Percentiles rank a stretch among this genome's conserved stretches.
phyloP scores from a whole-genome alignment of 2,329 filamentous ascomycete genomes.

The Penicillium sp. region DNA sequence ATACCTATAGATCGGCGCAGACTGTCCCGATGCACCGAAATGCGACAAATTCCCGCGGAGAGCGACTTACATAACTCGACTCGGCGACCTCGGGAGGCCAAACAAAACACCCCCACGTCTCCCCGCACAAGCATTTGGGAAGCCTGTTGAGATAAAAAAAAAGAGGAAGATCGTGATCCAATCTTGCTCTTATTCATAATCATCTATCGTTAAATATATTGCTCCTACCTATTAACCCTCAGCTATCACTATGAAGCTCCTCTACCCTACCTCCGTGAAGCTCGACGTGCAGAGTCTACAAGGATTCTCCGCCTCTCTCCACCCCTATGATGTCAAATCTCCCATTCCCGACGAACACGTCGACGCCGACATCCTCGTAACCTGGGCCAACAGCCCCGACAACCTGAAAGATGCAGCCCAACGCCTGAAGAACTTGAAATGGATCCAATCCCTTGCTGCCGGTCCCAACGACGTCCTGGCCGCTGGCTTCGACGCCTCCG shows the following conservation, averaged over 20 bases:
- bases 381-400: constrained; percentile 61
- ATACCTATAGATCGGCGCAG: neutral
- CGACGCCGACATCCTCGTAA: constrained; percentile 64
- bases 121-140: constrained; percentile 3
- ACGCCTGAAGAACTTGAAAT: constrained; percentile 60
- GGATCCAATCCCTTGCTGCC: constrained; percentile 68
- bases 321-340: constrained; percentile 61
- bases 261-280: constrained; percentile 65
- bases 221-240: neutral
- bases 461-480: constrained; percentile 66
- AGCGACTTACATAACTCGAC: neutral
- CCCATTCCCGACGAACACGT: constrained; percentile 59
- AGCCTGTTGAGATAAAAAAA: neutral
- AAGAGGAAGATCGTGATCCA: neutral
- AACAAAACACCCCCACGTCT: neutral
- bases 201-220: neutral
- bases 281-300: constrained; percentile 59
- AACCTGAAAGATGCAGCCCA: constrained; percentile 62
- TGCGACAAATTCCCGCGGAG: neutral
- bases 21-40: neutral
- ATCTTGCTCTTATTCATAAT: neutral
- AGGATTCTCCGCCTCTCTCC: constrained; percentile 61
- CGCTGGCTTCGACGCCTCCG: constrained; percentile 60
- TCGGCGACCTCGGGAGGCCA: neutral
- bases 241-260: constrained; percentile 56